Evolutionary conservation across 768 basidiomycete genomes (phyloP).

Genomic region (Psilocybe tampanensis): DNA sequence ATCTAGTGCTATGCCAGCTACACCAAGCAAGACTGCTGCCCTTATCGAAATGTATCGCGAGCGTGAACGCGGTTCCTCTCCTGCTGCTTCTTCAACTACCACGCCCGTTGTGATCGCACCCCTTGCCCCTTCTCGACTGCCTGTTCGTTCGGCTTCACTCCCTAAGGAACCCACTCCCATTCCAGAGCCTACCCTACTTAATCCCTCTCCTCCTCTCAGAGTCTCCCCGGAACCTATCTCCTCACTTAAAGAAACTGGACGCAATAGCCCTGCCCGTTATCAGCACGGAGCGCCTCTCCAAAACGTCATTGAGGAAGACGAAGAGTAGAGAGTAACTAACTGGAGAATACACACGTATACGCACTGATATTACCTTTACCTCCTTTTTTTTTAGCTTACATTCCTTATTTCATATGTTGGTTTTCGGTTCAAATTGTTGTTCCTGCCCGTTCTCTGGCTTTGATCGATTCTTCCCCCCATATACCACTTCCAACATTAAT

Average conservation of each 20-base stretch:
- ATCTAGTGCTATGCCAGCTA: constrained; percentile 12
- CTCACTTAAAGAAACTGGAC: constrained; percentile 48
- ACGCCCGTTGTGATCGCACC: constrained; percentile 31
- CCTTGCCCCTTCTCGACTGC: constrained; percentile 41
- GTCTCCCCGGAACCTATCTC: constrained; percentile 25
- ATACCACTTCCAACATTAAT: constrained; percentile 14
- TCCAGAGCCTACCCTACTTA: constrained; percentile 25
- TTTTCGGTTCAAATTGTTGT: not conserved
- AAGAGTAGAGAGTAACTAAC: constrained; percentile 52
- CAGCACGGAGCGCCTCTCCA: constrained; percentile 85
- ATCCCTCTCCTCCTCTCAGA: constrained; percentile 28
- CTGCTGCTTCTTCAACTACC: constrained; percentile 19
- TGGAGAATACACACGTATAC: constrained; percentile 1
- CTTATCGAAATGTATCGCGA: constrained; percentile 89
- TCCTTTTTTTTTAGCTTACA: not conserved
- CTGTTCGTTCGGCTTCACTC: constrained; percentile 35
- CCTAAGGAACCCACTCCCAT: constrained; percentile 16
- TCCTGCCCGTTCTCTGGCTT: not conserved
- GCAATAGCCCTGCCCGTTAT: constrained; percentile 72
- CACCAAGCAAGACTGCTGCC: constrained; percentile 68
- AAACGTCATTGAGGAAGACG: constrained; percentile 84
- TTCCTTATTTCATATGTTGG: not conserved
- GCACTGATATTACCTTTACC: not conserved
- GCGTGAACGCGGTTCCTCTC: constrained; percentile 51
- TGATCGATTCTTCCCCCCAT: constrained; percentile 1